These are phyloP conservation scores for Aaosphaeria arxii DNA, from an alignment of 2,329 filamentous ascomycete species.

Conservation along the genomic window DNA sequence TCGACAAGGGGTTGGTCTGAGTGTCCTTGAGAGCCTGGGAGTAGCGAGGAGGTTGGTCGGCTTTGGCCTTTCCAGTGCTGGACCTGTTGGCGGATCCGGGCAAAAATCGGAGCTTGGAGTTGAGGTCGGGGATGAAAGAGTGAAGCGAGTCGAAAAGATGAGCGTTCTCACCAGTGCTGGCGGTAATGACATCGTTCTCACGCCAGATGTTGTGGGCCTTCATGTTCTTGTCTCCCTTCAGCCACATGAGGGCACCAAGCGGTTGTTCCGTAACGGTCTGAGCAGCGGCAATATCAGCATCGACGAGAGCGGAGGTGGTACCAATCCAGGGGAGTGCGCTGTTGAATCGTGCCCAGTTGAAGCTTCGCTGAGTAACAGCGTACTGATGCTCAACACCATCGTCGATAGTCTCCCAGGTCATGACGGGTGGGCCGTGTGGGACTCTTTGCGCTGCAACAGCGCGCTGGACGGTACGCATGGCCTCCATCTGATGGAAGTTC, in stretches of 20 bases:
- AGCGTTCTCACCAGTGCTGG: not conserved
- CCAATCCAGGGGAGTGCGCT: slow-evolving; percentile 46
- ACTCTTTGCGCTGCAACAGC: slow-evolving; percentile 42
- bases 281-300: slow-evolving; percentile 31
- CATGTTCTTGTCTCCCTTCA: slow-evolving; percentile 47
- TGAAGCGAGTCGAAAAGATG: slow-evolving; percentile 4
- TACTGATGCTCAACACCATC: slow-evolving; percentile 38
- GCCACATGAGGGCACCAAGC: slow-evolving; percentile 46
- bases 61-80: not conserved
- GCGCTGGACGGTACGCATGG: slow-evolving; percentile 42
- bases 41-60: not conserved
- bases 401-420: slow-evolving; percentile 47
- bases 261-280: slow-evolving; percentile 30
- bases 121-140: slow-evolving; percentile 6
- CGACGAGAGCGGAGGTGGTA: slow-evolving; percentile 31
- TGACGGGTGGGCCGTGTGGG: slow-evolving; percentile 40
- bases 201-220: slow-evolving; percentile 43
- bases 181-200: slow-evolving; percentile 9
- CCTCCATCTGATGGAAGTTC: slow-evolving; percentile 45
- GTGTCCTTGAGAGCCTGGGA: not conserved
- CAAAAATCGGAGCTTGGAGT: slow-evolving; percentile 1
- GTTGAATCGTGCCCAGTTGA: slow-evolving; percentile 48
- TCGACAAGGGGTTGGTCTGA: slow-evolving; percentile 29
- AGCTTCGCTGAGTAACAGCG: slow-evolving; percentile 42
- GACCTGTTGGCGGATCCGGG: slow-evolving; percentile 20